Base-by-base conservation (phyloP, 352 stramenopile species). In the Phytophthora megakarya region DNA sequence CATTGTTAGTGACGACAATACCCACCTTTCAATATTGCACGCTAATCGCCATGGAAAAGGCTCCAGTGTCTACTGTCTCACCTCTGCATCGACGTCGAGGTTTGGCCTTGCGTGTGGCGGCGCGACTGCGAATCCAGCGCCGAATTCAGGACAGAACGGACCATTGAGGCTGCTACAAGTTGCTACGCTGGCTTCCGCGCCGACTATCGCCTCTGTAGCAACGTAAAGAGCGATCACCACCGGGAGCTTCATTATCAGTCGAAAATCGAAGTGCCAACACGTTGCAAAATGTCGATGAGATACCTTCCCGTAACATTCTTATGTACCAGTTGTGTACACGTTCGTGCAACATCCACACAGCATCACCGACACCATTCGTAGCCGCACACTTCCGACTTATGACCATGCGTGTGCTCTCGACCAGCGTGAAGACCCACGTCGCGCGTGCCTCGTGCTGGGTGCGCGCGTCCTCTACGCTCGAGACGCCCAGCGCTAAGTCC, bases 81-180 rank as follows among this genome's bases (percentile, higher is more conserved):
- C 80, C 72, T 82, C 65, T 56, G 79, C 61, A 26, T 76, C 57
- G 1, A 57, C 39, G 35, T 84, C 76, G 21, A 93, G 72, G 39
- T 83, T 80, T 13, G 70, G 38, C 3, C 35, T 33, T 16, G 75
- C 75, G 48, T 93, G 74, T 11, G 22, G 49, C 22, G 81, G 78
- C 22, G 80, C 52, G 15, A 57, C 15, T 35, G 62, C 50, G 46
- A 83, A 80, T 30, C 67, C 67, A 21, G 48, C 38, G 3, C 56
- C 67, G 0, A 79, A 40, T 23, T 40, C 67, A 1, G 25, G 38
- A 35, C 84, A 93, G 37, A 80, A 93, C 21, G 84, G 84, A 13
- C 84, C 84, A n/a, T 84, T 91, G 11, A 87, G 67, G 32, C 81
- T 91, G 59, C 81, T 93, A 60, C 84, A 93, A 8, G 50, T 46